Evolutionary conservation across 306 rosid species (phyloP), one percentile per base, ranked within the genome.

Genomic region (Gastrolobium villosum): DNA sequence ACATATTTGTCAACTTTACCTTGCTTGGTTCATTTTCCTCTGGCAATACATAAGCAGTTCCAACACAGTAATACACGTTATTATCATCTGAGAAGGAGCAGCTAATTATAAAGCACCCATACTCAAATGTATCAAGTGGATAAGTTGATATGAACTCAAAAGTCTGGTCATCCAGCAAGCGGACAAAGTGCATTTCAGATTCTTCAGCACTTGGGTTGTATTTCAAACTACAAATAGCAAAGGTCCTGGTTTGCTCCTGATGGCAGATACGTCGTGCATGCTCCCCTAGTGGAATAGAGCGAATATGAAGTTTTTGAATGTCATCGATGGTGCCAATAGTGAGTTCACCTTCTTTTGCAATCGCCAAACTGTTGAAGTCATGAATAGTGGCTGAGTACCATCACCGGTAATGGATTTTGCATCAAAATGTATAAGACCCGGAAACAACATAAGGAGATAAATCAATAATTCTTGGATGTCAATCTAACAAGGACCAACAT

Each of bases 271-370:
- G 94, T 0, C 94, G 91, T 28, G 98, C 94, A 40, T 95, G 99
- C 86, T 93, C 99, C 70, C 98, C 98, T 20, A 96, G 86, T 14
- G 97, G 98, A 64, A 96, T 91, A 71, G 99, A 85, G 66, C 99
- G 98, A 69, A 96, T 96, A 79, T 96, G 99, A 74, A 96, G 99
- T 85, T 96, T 96, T 85, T 93, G 99, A 78, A 96, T 96, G 83
- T 95, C 98, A 76, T 95, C 99, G 65, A 96, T 96, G 85, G 98
- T 96, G 76, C 99, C 99, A 59, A 96, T 93, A 37, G 99, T 93
- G 55, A 96, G 99, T 71, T 96, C 98, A 41, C 99, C 99, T 84
- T 96, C 99, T 80, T 96, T 91, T 55, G 99, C 98, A 59, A 96
- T 96, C 3, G 99, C 99, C 82, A 96, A 92, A 85, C 99, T 96